These are phyloP conservation scores for Cystofilobasidium ferigula DNA, from an alignment of 768 basidiomycete species.

Conservation along the genomic window DNA sequence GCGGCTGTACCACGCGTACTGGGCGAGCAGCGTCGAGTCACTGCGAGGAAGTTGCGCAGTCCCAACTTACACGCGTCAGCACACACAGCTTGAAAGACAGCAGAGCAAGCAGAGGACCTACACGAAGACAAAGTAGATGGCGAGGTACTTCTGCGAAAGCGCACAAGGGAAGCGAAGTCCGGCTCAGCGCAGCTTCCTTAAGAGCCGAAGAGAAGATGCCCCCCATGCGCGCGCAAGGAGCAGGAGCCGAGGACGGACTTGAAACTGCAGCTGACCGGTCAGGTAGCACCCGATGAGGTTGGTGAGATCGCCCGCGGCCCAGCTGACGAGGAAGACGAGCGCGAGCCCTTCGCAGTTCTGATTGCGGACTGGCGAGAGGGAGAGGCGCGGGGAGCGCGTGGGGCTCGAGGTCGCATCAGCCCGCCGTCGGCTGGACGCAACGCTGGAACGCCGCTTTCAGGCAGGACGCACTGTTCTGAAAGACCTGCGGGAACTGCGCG, in stretches of 20 bases:
- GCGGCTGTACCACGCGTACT: conserved; percentile 64
- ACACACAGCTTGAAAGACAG: too few relatives aligned
- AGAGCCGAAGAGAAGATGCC: too few relatives aligned
- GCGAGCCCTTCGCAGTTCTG: conserved; percentile 80
- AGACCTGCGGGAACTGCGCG: conserved; percentile 28
- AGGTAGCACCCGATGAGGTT: conserved; percentile 80
- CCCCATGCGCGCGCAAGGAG: conserved; percentile 5
- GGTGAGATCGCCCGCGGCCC: conserved; percentile 76
- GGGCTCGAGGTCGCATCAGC: background rate
- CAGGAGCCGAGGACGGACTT: conserved; percentile 46
- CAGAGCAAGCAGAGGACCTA: background rate
- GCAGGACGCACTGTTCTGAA: conserved; percentile 29
- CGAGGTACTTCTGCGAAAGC: conserved; percentile 63
- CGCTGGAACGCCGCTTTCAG: conserved; percentile 13
- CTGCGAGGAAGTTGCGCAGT: background rate
- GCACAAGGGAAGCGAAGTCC: background rate
- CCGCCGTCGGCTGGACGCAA: background rate
- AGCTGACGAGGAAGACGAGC: conserved; percentile 82
- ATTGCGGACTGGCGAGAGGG: conserved; percentile 32
- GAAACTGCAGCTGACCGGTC: conserved; percentile 88
- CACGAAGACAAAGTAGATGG: conserved; percentile 76
- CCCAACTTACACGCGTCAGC: too few relatives aligned
- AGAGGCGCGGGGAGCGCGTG: conserved; percentile 38
- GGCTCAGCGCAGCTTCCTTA: background rate
- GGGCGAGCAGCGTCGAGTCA: conserved; percentile 33